Evolutionary conservation across 768 basidiomycete species (phyloP).

Genomic region (Crepidotus variabilis): DNA sequence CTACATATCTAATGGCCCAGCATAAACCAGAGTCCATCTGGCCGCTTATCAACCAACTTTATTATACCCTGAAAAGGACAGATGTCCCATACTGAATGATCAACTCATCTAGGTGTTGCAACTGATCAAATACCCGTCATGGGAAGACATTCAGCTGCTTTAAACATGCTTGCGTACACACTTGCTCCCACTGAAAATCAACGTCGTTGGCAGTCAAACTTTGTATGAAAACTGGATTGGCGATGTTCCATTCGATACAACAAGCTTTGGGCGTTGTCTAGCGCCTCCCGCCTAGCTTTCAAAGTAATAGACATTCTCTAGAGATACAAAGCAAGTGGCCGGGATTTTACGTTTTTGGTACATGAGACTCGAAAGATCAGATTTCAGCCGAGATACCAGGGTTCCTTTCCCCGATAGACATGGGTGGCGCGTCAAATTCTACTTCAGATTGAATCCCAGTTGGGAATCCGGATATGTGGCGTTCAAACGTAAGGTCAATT

Average conservation of each 20-base stretch:
- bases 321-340: background rate
- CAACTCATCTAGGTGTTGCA: background rate
- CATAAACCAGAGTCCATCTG: background rate
- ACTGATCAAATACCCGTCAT: conserved; percentile 14
- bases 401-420: background rate
- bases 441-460: conserved; percentile 19
- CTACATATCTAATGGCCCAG: background rate
- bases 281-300: background rate
- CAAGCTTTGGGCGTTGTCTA: background rate
- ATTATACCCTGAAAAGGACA: no score
- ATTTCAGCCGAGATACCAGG: background rate
- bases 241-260: background rate
- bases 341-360: background rate
- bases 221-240: background rate
- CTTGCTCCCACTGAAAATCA: background rate
- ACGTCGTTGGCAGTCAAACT: background rate
- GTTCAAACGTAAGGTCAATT: conserved; percentile 37
- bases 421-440: conserved; percentile 19
- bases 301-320: background rate
- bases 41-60: no score
- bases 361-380: background rate
- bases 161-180: background rate
- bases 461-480: conserved; percentile 40
- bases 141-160: conserved; percentile 12
- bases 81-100: no score